Percentiles rank a stretch among this genome's conserved stretches.
Evolutionary conservation across 345 rosid genomes (phyloP).

Genomic region (Garcia nutans): DNA sequence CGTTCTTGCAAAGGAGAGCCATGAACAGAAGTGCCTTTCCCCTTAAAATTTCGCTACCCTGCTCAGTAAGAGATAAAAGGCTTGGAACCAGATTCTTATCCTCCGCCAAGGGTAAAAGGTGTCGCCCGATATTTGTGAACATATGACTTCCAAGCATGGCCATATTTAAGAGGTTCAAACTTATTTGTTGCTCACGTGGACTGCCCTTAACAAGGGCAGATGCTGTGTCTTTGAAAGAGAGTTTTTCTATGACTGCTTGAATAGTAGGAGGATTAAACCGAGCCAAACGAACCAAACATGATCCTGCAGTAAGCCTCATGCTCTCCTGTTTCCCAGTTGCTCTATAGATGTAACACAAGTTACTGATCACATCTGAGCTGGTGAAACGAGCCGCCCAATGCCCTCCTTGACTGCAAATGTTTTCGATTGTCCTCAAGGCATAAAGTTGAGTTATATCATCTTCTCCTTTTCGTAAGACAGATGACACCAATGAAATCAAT

Average conservation of each 20-base stretch:
- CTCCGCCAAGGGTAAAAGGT: constrained; percentile 65
- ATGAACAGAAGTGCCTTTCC: constrained; percentile 80
- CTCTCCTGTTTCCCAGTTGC: constrained; percentile 93
- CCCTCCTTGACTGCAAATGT: constrained; percentile 91
- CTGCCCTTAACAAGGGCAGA: constrained; percentile 77
- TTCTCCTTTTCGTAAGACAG: constrained; percentile 92
- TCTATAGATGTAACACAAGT: constrained; percentile 79
- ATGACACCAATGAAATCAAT: constrained; percentile 81
- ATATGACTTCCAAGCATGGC: constrained; percentile 78
- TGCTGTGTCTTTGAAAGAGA: constrained; percentile 73
- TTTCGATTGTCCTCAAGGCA: constrained; percentile 92
- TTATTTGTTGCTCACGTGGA: constrained; percentile 89
- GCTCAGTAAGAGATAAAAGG: constrained; percentile 79
- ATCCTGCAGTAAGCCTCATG: constrained; percentile 94
- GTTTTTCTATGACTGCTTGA: constrained; percentile 72
- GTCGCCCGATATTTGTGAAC: constrained; percentile 70
- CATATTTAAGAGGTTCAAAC: constrained; percentile 84
- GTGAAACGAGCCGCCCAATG: constrained; percentile 84
- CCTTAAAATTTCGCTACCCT: constrained; percentile 78
- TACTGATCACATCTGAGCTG: constrained; percentile 83
- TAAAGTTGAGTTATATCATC: constrained; percentile 94
- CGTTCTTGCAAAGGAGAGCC: constrained; percentile 81
- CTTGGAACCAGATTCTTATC: constrained; percentile 74
- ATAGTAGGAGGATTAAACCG: constrained; percentile 82
- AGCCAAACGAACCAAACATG: constrained; percentile 91